phyloP scores from a whole-genome alignment of 179 eudicot genomes.

The Heliamphora pulchella region DNA sequence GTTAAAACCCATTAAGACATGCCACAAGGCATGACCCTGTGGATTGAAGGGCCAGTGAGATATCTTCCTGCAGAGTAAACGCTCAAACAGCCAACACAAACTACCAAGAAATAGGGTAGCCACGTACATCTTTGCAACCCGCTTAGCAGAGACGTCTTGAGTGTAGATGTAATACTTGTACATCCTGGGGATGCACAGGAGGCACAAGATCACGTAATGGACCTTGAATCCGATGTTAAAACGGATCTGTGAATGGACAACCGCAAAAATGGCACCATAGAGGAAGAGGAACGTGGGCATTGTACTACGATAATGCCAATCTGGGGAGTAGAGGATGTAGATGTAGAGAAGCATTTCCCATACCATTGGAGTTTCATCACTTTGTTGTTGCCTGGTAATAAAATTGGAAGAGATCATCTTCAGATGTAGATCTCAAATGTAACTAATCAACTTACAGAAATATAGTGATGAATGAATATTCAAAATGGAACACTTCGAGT shows the following conservation, averaged over 20 bases:
- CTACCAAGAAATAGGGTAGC: constrained; percentile 46
- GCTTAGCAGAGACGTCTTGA: constrained; percentile 50
- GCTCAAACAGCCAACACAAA: constrained; percentile 73
- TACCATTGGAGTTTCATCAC: constrained; percentile 95
- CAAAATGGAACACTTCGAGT: not conserved
- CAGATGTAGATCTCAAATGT: constrained; percentile 11
- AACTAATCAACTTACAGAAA: not conserved
- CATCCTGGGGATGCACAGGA: constrained; percentile 83
- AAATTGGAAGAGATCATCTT: not conserved
- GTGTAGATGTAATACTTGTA: constrained; percentile 81
- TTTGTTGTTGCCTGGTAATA: constrained; percentile 74
- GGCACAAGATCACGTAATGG: constrained; percentile 67
- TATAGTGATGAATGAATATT: not conserved
- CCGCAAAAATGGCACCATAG: constrained; percentile 70
- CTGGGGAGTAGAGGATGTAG: constrained; percentile 87
- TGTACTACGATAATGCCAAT: constrained; percentile 91
- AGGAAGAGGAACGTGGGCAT: constrained; percentile 80
- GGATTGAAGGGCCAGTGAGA: constrained; percentile 63
- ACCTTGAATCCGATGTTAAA: constrained; percentile 53
- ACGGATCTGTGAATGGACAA: constrained; percentile 56
- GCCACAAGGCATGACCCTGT: constrained; percentile 94
- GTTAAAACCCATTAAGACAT: constrained; percentile 73
- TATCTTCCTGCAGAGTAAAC: constrained; percentile 51
- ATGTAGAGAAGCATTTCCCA: constrained; percentile 96
- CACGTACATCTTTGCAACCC: constrained; percentile 58